Evolutionary conservation across 495 filamentous ascomycete species (phyloP).

Genomic region (Talaromyces trachyspermus): DNA sequence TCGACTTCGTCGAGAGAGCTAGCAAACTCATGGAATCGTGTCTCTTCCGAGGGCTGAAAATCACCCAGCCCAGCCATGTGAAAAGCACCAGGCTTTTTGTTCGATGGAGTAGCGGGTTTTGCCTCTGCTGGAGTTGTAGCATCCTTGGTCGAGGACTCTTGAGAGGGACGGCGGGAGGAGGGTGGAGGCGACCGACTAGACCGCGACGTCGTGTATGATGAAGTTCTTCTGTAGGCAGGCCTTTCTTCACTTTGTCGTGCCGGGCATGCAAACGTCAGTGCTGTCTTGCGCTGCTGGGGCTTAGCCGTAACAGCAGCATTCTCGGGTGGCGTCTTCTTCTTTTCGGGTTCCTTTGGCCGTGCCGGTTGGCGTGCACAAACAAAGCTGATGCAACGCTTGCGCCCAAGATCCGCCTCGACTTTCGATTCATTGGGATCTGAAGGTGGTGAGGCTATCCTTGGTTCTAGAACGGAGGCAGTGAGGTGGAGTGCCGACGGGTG

Average conservation of each 20-base stretch:
- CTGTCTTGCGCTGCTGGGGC: constrained; percentile 42
- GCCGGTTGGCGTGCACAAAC: constrained; percentile 57
- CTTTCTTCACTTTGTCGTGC: constrained; percentile 28
- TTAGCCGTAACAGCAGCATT: constrained; percentile 14
- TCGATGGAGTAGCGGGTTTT: constrained; percentile 7
- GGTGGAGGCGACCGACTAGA: constrained; percentile 39
- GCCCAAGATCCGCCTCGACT: constrained; percentile 52
- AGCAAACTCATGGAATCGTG: constrained; percentile 89
- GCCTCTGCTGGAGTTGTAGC: constrained; percentile 9
- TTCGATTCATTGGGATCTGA: constrained; percentile 28
- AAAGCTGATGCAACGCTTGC: constrained; percentile 88
- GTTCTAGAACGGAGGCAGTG: constrained; percentile 16
- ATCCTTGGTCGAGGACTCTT: constrained; percentile 14
- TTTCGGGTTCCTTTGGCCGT: constrained; percentile 16
- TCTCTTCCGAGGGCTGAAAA: constrained; percentile 57
- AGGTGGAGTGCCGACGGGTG: constrained; percentile 36
- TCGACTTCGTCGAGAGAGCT: constrained; percentile 73
- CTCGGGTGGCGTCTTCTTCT: constrained; percentile 10
- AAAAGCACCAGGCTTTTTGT: constrained; percentile 22
- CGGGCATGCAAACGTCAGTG: constrained; percentile 57
- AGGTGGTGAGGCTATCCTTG: constrained; percentile 13
- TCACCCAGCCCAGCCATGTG: constrained; percentile 43
- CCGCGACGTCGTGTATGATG: constrained; percentile 20
- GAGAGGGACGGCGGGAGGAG: constrained; percentile 44
- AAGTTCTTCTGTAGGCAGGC: constrained; percentile 20